Base-by-base conservation (phyloP, 768 basidiomycete genomes). In the Rhodotorula diobovata region DNA sequence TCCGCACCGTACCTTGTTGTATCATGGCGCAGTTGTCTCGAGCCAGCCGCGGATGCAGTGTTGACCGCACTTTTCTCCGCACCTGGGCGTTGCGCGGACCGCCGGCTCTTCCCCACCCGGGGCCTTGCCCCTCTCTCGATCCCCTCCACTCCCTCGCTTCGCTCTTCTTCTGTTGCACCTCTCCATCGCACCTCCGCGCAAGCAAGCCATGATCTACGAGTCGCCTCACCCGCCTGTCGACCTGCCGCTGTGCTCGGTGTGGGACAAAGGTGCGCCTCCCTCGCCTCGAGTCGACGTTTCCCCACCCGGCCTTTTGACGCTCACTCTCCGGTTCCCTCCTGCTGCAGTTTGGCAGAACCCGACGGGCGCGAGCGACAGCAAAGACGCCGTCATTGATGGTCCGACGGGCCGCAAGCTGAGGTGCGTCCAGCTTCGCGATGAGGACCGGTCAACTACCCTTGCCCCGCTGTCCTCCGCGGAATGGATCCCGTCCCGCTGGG, bases 291-390 rank as follows among this genome's bases (percentile, higher is more conserved):
- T n/a, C 32, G 41, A 30, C n/a, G 34, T 28, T 35, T 50, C 59
- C 45, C 39, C 61, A 23, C 39, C 16, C 48, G 41, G 48, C 28
- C 37, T 18, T 12, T 7, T 35, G 25, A 12, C 6, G 48, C 61
- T 51, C 16, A 51, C 34, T 14, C 41, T 43, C 41, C 20, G 12
- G 12, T 46, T 30, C 21, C 14, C 37, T 6, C 25, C 30, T 14
- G 9, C 9, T 12, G 5, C 61, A 70, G 73, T 74, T 1, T 74
- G 73, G 73, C 46, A 54, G 11, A 74, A 70, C 55, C 73, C 73
- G 20, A 61, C 46, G 30, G 61, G 64, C 11, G 60, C 56, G 10
- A 30, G 58, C 1, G 73, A 74, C 32, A 25, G 34, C 6, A 46
- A 53, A 3, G 0, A 37, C 9, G 73, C 73, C 2, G 63, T 74